Evolutionary conservation across 345 rosid species (phyloP), one percentile per base, ranked within the genome.

Genomic region (Cardamine resedifolia): DNA sequence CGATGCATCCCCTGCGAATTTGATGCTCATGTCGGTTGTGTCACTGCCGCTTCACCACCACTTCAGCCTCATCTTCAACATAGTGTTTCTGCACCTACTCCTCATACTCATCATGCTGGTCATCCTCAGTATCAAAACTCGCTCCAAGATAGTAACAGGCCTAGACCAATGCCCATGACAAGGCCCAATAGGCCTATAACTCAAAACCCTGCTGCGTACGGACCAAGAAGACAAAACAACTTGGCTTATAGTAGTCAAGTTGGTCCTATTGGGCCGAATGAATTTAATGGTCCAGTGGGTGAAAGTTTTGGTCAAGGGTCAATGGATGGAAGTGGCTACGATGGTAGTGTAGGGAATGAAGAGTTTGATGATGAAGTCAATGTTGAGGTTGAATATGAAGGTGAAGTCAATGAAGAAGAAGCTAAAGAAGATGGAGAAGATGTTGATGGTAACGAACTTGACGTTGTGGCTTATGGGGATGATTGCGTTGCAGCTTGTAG

Each of bases 21-120:
- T 16, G 91, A 86, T 31, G 87, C 85, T 31, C 95, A 86, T 63
- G 10, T 88, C 47, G 79, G 72, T 26, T 88, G 95, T 33, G 47
- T 75, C 44, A 45, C 18, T 16, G 30, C 53, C 39, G 47, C 18
- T 41, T 41, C 47, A 41, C 47, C 19, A 41, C 47, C 47, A 41
- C 26, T n/a, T 33, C 74, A 62, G 28, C 64, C 55, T 44, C 61
- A 66, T 20, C 77, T 76, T 67, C 84, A 73, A 51, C 77, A 72
- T 27, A 14, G 57, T 52, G 41, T 5, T 58, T 73, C 82, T 14
- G 65, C 60, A 53, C 82, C 82, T 39, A 33, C 18, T 57, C 53
- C 34, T 43, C 43, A 56, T 63, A 18, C 33, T 43, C 68, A 50
- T 59, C 51, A 58, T 44, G 30, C 23, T 0, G 27, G 53, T 38